phyloP scores from a whole-genome alignment of 768 basidiomycete genomes.

The Collybia nuda region DNA sequence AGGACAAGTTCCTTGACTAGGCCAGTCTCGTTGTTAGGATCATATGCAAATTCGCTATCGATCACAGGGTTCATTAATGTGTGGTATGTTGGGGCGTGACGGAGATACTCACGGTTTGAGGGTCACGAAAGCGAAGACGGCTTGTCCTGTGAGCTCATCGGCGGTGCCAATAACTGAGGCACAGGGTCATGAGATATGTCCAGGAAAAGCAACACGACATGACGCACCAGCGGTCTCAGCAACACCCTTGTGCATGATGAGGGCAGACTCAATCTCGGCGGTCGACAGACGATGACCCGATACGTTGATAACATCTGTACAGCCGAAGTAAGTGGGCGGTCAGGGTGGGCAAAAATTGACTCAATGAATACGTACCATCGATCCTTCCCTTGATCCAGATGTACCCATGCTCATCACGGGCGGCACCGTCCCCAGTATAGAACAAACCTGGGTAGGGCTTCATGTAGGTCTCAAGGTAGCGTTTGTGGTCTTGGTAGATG shows the following conservation, averaged over 20 bases:
- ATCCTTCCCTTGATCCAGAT: conserved; percentile 99
- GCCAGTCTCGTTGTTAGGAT: conserved; percentile 63
- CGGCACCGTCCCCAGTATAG: conserved; percentile 98
- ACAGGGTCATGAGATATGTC: conserved; percentile 2
- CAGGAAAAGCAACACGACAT: conserved; percentile 18
- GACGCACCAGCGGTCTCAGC: conserved; percentile 80
- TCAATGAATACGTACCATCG: conserved; percentile 57
- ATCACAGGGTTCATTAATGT: neutral
- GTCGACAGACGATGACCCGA: conserved; percentile 97
- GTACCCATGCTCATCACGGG: conserved; percentile 92
- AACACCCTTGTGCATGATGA: conserved; percentile 93
- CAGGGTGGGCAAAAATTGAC: conserved; percentile 5
- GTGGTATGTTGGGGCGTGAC: neutral
- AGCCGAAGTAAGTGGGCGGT: neutral
- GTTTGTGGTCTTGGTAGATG: conserved; percentile 88
- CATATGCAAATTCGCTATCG: conserved; percentile 75
- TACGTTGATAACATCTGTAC: conserved; percentile 91
- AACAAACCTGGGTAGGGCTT: conserved; percentile 86
- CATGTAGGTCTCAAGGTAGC: conserved; percentile 60
- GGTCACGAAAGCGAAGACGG: conserved; percentile 92
- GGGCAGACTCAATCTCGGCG: conserved; percentile 95
- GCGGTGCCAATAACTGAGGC: conserved; percentile 70
- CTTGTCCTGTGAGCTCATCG: conserved; percentile 90
- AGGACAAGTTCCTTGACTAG: conserved; percentile 87
- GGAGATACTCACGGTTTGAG: conserved; percentile 78